Evolutionary conservation across 345 rosid species (phyloP).

Genomic region (Erucastrum elatum): DNA sequence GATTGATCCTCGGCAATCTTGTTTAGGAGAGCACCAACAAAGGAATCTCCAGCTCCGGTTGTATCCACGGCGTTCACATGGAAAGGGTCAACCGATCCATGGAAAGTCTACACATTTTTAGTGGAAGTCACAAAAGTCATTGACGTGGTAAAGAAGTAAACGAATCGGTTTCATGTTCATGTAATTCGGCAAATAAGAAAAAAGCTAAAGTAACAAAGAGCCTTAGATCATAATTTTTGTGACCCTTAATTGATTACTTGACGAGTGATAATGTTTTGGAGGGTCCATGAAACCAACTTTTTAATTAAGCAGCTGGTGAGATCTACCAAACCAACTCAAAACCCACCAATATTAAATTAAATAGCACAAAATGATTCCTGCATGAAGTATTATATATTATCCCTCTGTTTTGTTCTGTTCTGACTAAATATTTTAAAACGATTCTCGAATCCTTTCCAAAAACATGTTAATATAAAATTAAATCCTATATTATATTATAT

Average conservation of each 20-base stretch:
- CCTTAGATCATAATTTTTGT: slow-evolving; percentile 29
- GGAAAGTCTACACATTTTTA: slow-evolving; percentile 56
- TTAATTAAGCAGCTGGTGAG: slow-evolving; percentile 31
- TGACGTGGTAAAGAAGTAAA: slow-evolving; percentile 15
- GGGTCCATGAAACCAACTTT: slow-evolving; percentile 31
- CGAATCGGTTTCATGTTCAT: slow-evolving; percentile 17
- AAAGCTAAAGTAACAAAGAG: slow-evolving; percentile 2
- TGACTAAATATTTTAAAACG: neutral
- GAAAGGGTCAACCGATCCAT: slow-evolving; percentile 75
- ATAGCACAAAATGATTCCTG: slow-evolving; percentile 27
- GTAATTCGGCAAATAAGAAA: slow-evolving; percentile 27
- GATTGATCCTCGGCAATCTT: slow-evolving; percentile 77
- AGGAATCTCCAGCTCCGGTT: slow-evolving; percentile 99
- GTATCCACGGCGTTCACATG: slow-evolving; percentile 87
- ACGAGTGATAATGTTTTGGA: slow-evolving; percentile 1
- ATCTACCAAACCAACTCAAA: slow-evolving; percentile 35
- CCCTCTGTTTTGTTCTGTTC: neutral
- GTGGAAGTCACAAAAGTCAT: neutral
- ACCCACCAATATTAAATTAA: slow-evolving; percentile 15
- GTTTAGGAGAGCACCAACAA: slow-evolving; percentile 81
- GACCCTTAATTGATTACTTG: slow-evolving; percentile 1
- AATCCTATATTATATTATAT: neutral
- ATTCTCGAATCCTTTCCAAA: slow-evolving; percentile 14
- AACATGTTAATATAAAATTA: slow-evolving; percentile 19
- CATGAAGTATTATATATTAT: neutral